Base-by-base conservation (phyloP, 345 rosid species). In the Odontarrhena argentea region DNA sequence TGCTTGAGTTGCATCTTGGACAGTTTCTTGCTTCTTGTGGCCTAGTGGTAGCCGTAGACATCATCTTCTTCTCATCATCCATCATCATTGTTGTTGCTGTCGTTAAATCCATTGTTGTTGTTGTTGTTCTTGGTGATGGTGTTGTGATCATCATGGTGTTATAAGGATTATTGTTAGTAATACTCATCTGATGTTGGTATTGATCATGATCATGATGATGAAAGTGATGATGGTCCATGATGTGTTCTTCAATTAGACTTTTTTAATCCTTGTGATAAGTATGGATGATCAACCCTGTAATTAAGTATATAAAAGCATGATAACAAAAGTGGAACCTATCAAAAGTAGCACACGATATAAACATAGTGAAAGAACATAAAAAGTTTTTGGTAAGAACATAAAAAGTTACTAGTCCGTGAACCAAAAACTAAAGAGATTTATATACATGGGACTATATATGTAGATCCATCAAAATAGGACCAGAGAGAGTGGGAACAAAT, bases 1-100 rank as follows among this genome's bases (percentile, higher is more conserved):
- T 73, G 55, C 57, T 73, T 45, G 77, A 66, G 77, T 73, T 73
- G 68, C 77, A 73, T 73, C 77, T 51, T 52, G 77, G 77, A 73
- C 77, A 73, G 48, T 66, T 73, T 73, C 67, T 52, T 66, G 68
- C 62, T 28, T 73, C 77, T 37, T 73, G 77, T 60, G 72, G 68
- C 48, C 72, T 67, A 28, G 57, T 55, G 50, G 44, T 61, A 60
- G 34, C 53, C 41, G 62, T 63, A 40, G 68, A 52, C 62, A 45
- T 28, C 56, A 59, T 67, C 63, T 51, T 66, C 68, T 53, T 73
- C 34, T 73, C 56, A n/a, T 67, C 77, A 36, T 66, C 55, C 77
- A 52, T 59, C 44, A 59, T 43, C 62, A 66, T 12, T 36, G 66
- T 49, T 43, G 71, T 66, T 55, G 62, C 57, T 44, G 70, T 42